phyloP scores from a whole-genome alignment of 1,284 basidiomycete species.

The Cutaneotrichosporon cavernicola region DNA sequence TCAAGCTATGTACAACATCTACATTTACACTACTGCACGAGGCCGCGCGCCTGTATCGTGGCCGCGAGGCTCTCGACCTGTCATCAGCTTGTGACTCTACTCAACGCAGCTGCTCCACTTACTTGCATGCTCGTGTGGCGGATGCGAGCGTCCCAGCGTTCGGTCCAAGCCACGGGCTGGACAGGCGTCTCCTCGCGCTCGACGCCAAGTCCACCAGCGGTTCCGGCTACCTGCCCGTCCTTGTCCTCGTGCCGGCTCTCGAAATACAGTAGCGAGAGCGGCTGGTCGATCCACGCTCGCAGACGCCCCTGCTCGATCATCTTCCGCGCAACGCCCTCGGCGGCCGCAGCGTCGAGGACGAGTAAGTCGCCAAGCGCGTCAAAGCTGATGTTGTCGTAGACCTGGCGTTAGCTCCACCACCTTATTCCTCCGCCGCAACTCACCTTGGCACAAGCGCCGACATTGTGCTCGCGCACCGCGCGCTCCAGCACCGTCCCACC shows the following conservation, averaged over 20 bases:
- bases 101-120: not conserved
- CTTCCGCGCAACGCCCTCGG: slow-evolving; percentile 83
- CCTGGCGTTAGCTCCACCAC: slow-evolving; percentile 45
- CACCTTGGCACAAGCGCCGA: slow-evolving; percentile 83
- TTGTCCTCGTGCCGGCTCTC: slow-evolving; percentile 61
- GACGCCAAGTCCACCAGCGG: slow-evolving; percentile 78
- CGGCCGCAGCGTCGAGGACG: slow-evolving; percentile 78
- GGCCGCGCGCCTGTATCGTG: slow-evolving; percentile 16
- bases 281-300: slow-evolving; percentile 88
- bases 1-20: slow-evolving; percentile 12
- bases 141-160: slow-evolving; percentile 88
- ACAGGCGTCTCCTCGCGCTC: slow-evolving; percentile 71
- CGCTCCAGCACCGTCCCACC: slow-evolving; percentile 91
- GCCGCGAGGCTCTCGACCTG: slow-evolving; percentile 19
- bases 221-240: slow-evolving; percentile 84
- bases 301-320: slow-evolving; percentile 96
- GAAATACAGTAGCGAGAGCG: slow-evolving; percentile 87
- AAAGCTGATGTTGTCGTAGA: slow-evolving; percentile 93
- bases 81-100: not conserved
- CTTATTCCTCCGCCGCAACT: slow-evolving; percentile 10
- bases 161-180: slow-evolving; percentile 81
- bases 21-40: slow-evolving; percentile 4
- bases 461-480: slow-evolving; percentile 97
- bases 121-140: slow-evolving; percentile 79
- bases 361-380: slow-evolving; percentile 78